A percentile compares a stretch with the other conserved stretches of the same genome.
Conservation (phyloP, 352 stramenopile genomes). For the Phytophthora ohioensis region DNA sequence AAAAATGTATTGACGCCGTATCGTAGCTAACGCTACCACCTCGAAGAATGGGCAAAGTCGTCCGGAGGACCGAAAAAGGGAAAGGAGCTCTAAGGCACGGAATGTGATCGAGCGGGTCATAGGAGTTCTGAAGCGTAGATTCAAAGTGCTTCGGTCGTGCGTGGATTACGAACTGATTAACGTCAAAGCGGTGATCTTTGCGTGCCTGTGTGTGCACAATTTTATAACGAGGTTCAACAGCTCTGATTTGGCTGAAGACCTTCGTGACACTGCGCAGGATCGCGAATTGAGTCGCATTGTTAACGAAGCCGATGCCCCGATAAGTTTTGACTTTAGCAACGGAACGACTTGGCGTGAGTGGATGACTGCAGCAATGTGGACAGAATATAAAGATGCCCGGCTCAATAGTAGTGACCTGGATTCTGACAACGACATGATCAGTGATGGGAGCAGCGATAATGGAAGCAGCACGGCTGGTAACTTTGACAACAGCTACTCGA, state of each 20-base stretch:
- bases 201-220: slow-evolving; percentile 14
- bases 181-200: slow-evolving; percentile 13
- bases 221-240: neutral
- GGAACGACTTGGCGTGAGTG: slow-evolving; percentile 12
- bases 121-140: slow-evolving; percentile 11
- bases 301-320: neutral
- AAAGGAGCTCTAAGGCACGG: slow-evolving; percentile 3
- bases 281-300: neutral
- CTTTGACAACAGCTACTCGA: neutral
- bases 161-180: slow-evolving; percentile 12
- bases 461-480: neutral
- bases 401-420: neutral
- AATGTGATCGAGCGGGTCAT: slow-evolving; percentile 22
- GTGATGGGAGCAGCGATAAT: neutral
- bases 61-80: neutral
- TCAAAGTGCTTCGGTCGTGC: neutral
- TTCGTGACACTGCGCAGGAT: neutral
- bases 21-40: slow-evolving; percentile 8
- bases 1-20: slow-evolving; percentile 16
- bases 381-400: slow-evolving; percentile 1
- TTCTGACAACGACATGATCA: neutral
- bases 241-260: slow-evolving; percentile 3
- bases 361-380: slow-evolving; percentile 13
- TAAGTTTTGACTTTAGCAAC: slow-evolving; percentile 17
- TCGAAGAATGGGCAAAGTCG: slow-evolving; percentile 1